Percentiles rank a stretch among this genome's conserved stretches.
phyloP scores from a whole-genome alignment of 306 rosid species.

The Heteromeles arbutifolia region DNA sequence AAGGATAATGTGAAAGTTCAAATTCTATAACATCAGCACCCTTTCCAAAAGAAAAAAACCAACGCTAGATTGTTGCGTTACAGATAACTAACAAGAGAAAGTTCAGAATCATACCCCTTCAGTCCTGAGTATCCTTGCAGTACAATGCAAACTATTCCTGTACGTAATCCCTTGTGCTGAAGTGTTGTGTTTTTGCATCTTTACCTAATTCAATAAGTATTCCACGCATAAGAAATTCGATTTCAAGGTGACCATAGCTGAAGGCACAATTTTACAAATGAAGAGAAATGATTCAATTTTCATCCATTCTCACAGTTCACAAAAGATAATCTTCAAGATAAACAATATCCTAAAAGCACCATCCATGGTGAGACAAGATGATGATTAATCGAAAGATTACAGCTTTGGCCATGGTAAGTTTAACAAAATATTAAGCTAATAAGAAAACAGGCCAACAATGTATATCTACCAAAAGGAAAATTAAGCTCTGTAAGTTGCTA shows the following conservation, averaged over 20 bases:
- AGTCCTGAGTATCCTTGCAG: constrained; percentile 74
- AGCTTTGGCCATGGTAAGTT: neutral
- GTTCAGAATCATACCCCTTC: constrained; percentile 73
- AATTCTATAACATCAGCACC: neutral
- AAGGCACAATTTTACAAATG: neutral
- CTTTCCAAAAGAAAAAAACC: neutral
- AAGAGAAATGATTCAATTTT: neutral
- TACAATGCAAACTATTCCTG: constrained; percentile 69
- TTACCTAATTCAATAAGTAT: constrained; percentile 42
- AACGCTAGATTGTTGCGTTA: neutral
- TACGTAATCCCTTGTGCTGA: constrained; percentile 62
- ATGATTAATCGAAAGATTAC: neutral
- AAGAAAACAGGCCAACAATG: neutral
- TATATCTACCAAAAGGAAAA: neutral
- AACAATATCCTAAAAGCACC: constrained; percentile 6
- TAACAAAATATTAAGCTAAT: neutral
- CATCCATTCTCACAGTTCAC: neutral
- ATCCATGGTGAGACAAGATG: neutral
- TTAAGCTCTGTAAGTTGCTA: neutral
- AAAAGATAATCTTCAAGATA: neutral
- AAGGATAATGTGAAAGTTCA: neutral
- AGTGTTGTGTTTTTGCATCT: constrained; percentile 81
- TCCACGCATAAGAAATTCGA: neutral
- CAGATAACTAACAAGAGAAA: constrained; percentile 3
- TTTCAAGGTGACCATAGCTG: neutral